These are phyloP conservation scores for Pseudopithomyces maydicus DNA, from an alignment of 2,329 filamentous ascomycete species.

Conservation along the genomic window DNA sequence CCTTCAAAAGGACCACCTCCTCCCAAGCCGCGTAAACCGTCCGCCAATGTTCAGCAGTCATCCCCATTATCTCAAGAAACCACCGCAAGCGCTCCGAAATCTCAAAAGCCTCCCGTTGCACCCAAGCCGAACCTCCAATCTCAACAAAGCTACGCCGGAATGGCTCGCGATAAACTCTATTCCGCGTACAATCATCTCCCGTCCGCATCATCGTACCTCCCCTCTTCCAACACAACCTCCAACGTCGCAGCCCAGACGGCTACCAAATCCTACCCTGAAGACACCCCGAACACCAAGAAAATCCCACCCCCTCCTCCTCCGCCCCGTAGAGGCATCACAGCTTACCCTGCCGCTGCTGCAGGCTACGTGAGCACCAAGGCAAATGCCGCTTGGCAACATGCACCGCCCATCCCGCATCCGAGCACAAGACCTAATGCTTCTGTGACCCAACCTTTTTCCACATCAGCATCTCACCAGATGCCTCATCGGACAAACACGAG, in stretches of 20 bases:
- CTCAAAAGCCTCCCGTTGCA: conserved; percentile 35
- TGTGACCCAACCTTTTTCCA: conserved; percentile 33
- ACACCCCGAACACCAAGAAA: conserved; percentile 19
- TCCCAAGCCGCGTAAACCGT: conserved; percentile 38
- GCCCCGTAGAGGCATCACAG: conserved; percentile 42
- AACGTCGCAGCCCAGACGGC: background rate
- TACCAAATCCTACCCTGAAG: conserved; percentile 1
- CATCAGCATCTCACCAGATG: conserved; percentile 22
- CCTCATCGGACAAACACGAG: conserved; percentile 32
- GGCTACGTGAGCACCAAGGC: conserved; percentile 46
- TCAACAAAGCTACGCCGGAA: conserved; percentile 42
- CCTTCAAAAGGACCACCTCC: conserved; percentile 40
- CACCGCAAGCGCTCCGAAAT: conserved; percentile 33
- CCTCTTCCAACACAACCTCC: conserved; percentile 4
- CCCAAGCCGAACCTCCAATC: conserved; percentile 34
- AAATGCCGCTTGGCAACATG: conserved; percentile 39
- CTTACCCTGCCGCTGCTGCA: conserved; percentile 45
- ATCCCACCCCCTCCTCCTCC: conserved; percentile 42
- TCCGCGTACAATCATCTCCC: conserved; percentile 49
- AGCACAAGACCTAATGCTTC: conserved; percentile 26
- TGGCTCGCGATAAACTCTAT: conserved; percentile 45
- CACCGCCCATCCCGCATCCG: conserved; percentile 34
- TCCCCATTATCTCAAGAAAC: conserved; percentile 36
- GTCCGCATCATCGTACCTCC: conserved; percentile 33
- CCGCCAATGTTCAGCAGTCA: conserved; percentile 28